A percentile compares a stretch with the other conserved stretches of the same genome.
Evolutionary conservation across 345 rosid genomes (phyloP).

Genomic region (Schrenkiella parvula): DNA sequence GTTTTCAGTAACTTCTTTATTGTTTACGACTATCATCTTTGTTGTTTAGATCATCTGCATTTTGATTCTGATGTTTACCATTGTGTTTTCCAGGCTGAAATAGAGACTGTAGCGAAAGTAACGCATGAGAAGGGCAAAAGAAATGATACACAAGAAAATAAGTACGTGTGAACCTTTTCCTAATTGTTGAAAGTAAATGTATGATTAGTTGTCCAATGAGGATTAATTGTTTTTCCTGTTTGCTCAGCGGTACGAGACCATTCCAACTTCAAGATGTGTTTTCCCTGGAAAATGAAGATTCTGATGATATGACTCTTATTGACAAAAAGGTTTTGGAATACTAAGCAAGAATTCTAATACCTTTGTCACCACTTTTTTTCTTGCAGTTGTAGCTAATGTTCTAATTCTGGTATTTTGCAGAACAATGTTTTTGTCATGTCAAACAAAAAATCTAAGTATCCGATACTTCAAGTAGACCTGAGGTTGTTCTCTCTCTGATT

Average conservation of each 20-base stretch:
- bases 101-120: conserved; percentile 94
- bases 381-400: conserved; percentile 2
- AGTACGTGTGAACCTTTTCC: conserved; percentile 41
- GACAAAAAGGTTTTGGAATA: conserved; percentile 71
- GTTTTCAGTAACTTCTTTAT: conserved; percentile 30
- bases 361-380: background rate
- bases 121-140: conserved; percentile 79
- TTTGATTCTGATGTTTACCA: conserved; percentile 6
- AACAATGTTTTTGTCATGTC: conserved; percentile 97
- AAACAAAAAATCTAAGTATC: conserved; percentile 96
- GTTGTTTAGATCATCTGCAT: conserved; percentile 9
- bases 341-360: background rate
- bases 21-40: background rate
- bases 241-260: conserved; percentile 63
- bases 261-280: conserved; percentile 94
- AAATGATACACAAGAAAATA: conserved; percentile 71
- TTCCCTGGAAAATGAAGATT: conserved; percentile 88
- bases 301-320: conserved; percentile 83
- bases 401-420: conserved; percentile 38
- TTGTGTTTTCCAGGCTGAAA: conserved; percentile 63
- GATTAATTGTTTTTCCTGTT: background rate
- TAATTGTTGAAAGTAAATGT: background rate
- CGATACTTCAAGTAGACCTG: conserved; percentile 95
- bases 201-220: background rate
- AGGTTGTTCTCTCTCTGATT: conserved; percentile 47